Conservation (phyloP, 2,329 filamentous ascomycete genomes). For the Aspergillus flavus region DNA sequence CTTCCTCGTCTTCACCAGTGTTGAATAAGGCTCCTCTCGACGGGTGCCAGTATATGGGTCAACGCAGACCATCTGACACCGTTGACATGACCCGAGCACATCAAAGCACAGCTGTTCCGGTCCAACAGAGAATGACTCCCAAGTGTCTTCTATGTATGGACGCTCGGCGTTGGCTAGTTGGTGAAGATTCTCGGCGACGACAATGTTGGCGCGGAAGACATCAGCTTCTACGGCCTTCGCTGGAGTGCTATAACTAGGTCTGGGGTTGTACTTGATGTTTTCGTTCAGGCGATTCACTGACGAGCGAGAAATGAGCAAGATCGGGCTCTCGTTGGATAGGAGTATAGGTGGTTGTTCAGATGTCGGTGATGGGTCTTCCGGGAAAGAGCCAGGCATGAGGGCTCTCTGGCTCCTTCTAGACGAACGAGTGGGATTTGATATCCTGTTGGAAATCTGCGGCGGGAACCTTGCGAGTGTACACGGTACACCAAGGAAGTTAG, state of each 20-base stretch:
- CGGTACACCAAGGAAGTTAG: constrained; percentile 70
- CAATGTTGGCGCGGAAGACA: constrained; percentile 86
- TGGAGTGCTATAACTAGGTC: constrained; percentile 35
- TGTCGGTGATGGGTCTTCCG: constrained; percentile 47
- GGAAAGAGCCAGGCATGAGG: constrained; percentile 58
- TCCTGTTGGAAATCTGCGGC: constrained; percentile 65
- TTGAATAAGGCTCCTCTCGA: constrained; percentile 84
- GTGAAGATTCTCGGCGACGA: constrained; percentile 62
- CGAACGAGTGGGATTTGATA: constrained; percentile 24
- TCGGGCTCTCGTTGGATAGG: constrained; percentile 90
- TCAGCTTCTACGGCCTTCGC: constrained; percentile 64
- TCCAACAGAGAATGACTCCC: constrained; percentile 70
- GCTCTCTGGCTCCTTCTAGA: constrained; percentile 26
- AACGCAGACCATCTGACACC: constrained; percentile 96
- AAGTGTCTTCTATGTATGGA: constrained; percentile 79
- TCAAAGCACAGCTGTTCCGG: constrained; percentile 41
- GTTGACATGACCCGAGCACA: constrained; percentile 78
- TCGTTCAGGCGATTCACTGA: constrained; percentile 79
- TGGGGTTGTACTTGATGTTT: constrained; percentile 61
- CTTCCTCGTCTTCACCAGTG: constrained; percentile 81
- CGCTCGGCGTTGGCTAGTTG: constrained; percentile 49
- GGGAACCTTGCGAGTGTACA: constrained; percentile 86
- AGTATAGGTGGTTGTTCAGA: constrained; percentile 63
- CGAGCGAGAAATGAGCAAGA: constrained; percentile 77
- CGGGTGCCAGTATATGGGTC: constrained; percentile 79